Evolutionary conservation across 495 filamentous ascomycete species (phyloP).

Genomic region (Staphylotrichum tortipilum): DNA sequence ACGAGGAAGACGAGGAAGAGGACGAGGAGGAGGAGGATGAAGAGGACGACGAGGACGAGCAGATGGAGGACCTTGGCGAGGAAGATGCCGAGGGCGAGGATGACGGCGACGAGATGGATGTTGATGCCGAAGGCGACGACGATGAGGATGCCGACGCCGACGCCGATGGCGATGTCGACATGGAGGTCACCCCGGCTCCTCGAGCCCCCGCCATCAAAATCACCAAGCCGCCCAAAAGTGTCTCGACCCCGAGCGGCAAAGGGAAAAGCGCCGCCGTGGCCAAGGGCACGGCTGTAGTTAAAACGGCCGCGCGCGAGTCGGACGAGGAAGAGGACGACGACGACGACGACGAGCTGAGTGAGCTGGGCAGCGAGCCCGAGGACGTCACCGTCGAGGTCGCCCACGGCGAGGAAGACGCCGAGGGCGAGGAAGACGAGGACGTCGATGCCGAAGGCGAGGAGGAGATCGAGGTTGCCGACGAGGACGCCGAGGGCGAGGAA

Average conservation of each 20-base stretch:
- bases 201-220: conserved; percentile 36
- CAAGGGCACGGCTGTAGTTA: conserved; percentile 4
- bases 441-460: conserved; percentile 40
- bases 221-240: conserved; percentile 26
- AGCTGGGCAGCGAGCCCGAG: conserved; percentile 40
- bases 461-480: conserved; percentile 53
- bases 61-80: conserved; percentile 22
- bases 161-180: conserved; percentile 41
- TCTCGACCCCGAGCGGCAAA: conserved; percentile 16
- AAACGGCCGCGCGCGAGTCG: conserved; percentile 4
- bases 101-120: conserved; percentile 41
- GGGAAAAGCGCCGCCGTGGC: conserved; percentile 8
- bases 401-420: conserved; percentile 39
- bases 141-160: conserved; percentile 41
- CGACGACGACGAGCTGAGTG: conserved; percentile 41
- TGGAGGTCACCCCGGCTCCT: conserved; percentile 30
- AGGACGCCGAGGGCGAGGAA: conserved; percentile 47
- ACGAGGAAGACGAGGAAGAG: conserved; percentile 12
- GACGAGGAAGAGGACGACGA: conserved; percentile 31
- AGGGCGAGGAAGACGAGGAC: conserved; percentile 39
- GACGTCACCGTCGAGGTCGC: conserved; percentile 38
- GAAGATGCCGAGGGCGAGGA: conserved; percentile 37
- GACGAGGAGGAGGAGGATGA: conserved; percentile 20
- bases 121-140: conserved; percentile 39
- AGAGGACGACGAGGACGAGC: conserved; percentile 27